Base-by-base conservation (phyloP, 768 basidiomycete genomes). In the Lyophyllum atratum region DNA sequence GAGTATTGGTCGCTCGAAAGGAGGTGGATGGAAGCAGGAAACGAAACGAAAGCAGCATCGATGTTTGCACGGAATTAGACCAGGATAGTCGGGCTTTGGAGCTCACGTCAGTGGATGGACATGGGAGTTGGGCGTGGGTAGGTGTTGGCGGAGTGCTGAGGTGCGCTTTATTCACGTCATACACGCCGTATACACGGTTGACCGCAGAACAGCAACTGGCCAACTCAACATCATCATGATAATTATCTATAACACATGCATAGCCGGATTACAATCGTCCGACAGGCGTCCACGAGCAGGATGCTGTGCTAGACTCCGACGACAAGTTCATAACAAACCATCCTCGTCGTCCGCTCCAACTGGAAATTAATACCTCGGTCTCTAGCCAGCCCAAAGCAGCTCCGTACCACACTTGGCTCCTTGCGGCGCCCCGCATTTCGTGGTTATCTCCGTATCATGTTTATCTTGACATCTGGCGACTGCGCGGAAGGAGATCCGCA, bases 41-140 rank as follows among this genome's bases (percentile, higher is more conserved):
- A 49, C 57, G 61, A 51, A 59, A 39, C 29, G 61, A 54, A 40
- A 43, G 21, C 19, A 40, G 33, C 64, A 62, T 62, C 22, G 51
- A 37, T 22, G 22, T 51, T 52, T 42, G 21, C 24, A 28, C 26
- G 22, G 34, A 43, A 48, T 37, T 14, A 34, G 33, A 24, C 37
- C 45, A 51, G n/a, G n/a, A n/a, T n/a, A n/a, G n/a, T n/a, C n/a
- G n/a, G 54, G 54, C 33, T 29, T 28, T 25, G 31, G 37, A 17
- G 40, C 54, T 51, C 43, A 34, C 26, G 26, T 49, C 53, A 49
- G 43, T 45, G 49, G 25, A 22, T 26, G 25, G 42, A 47, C 51
- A 53, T 55, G 43, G 46, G 28, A 49, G 52, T 54, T 49, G 22
- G 28, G 26, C 49, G 49, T 51, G 34, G 49, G 34, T 51, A 22